These are phyloP conservation scores for Elasticomyces elasticus DNA, from an alignment of 495 filamentous ascomycete genomes.

Conservation along the genomic window DNA sequence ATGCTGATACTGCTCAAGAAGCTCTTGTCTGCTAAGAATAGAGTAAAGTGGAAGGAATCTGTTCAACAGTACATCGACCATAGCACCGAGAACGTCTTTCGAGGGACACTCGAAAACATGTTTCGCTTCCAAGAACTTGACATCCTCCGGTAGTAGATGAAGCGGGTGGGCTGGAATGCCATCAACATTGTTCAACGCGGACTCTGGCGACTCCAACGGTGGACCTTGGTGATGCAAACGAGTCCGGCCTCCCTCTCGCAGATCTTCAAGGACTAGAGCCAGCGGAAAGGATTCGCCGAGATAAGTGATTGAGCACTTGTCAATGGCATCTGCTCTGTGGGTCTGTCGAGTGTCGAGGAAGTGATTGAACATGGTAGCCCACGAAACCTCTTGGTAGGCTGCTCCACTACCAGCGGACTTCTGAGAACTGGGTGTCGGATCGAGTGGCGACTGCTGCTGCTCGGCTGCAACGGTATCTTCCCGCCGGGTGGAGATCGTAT, in stretches of 20 bases:
- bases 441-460: not conserved
- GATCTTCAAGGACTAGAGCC: not conserved
- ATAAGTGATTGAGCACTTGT: conserved; percentile 3
- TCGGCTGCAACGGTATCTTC: too few relatives aligned
- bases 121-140: conserved; percentile 4
- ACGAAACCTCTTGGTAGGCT: not conserved
- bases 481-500: too few relatives aligned
- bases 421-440: not conserved
- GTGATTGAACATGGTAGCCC: not conserved
- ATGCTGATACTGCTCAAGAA: not conserved
- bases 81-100: not conserved
- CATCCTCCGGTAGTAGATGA: not conserved
- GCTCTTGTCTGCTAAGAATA: conserved; percentile 1
- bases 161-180: not conserved
- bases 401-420: not conserved
- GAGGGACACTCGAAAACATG: conserved; percentile 8
- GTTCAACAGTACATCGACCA: conserved; percentile 3
- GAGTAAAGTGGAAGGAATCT: conserved; percentile 7
- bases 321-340: not conserved
- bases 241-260: not conserved
- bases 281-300: not conserved
- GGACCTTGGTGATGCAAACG: not conserved
- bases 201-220: not conserved
- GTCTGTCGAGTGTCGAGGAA: conserved; percentile 1
- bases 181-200: not conserved